Base-by-base conservation (phyloP, 177 flowering plant species). In the Vitis hybrid region DNA sequence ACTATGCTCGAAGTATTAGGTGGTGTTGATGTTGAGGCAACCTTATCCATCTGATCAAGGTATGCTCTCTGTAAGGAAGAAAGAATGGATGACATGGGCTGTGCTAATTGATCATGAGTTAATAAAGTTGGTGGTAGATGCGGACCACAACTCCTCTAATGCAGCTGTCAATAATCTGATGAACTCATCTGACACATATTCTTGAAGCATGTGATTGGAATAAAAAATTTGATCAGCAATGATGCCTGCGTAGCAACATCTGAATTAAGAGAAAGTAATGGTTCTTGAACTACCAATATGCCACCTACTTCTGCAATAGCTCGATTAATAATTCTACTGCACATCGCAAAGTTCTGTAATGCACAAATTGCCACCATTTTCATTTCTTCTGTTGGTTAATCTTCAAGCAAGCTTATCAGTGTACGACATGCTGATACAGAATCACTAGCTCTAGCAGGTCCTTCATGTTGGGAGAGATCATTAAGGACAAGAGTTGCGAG, bases 231-330 rank as follows among this genome's bases (percentile, higher is more conserved):
- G 73, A 89, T 84, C 59, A 92, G 88, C 84, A 90, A 22, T 39
- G 98, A 90, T 45, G 93, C 93, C 76, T 92, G 98, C 20, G 76
- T 89, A 61, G 87, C 77, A 79, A 90, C 76, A 70, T 92, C 93
- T 59, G 90, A 62, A 79, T 81, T 83, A 56, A 83, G 77, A 68
- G 94, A 88, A n/a, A 88, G 80, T 6, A 92, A 75, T 19, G 89
- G 68, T 67, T 90, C 96, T 79, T 89, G 98, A 72, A 92, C 75
- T 18, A 89, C 86, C 77, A 89, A 77, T 69, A 92, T 82, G 71
- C 98, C 98, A 50, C 98, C 98, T 3, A 96, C 98, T 83, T 92
- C 96, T 34, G 98, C 98, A 76, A 92, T 93, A 62, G 94, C 91
- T 71, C 96, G 83, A 77, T 92, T 84, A 71, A 90, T 92, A 15